Base-by-base conservation (phyloP, 495 filamentous ascomycete species). In the Bryoglossum gracile region DNA sequence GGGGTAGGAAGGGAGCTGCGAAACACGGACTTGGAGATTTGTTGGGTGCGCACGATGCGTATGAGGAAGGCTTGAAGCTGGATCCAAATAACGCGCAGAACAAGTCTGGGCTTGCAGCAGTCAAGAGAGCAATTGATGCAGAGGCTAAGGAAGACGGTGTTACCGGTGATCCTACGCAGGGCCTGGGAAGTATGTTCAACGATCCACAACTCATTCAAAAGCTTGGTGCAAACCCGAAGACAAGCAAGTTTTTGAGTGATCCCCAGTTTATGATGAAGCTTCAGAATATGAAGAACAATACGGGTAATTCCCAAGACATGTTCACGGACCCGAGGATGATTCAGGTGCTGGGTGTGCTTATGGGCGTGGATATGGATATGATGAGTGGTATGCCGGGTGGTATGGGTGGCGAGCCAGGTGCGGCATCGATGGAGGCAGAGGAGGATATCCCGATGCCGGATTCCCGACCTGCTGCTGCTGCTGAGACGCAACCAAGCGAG, bases 311-410 rank as follows among this genome's bases (percentile, higher is more conserved):
- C 35, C 85, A 88, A 32, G 75, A 80, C 35, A 79, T 92, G 54
- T 83, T 98, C 62, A 72, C 81, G 48, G 92, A 98, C 64, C 94
- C 89, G 3, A 74, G 94, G 32, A 87, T 98, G 72, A 73, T 98
- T 58, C 86, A 94, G 67, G 92, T 97, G 16, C 81, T 98, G 68
- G 88, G 89, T 55, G 92, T 95, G 25, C 64, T 96, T 46, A 74
- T 98, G 69, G 92, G 94, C 21, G 83, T 97, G 47, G 91, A 97
- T 60, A 94, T 96, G 87, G 80, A 81, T 52, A 86, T 95, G 67
- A 81, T 78, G 33, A 77, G 67, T 38, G 71, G 75, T 19, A n/a
- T n/a, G n/a, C n/a, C n/a, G n/a, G 11, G 13, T 37, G 33, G 35
- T 21, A 25, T 36, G 23, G 18, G 25, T 4, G 52, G 48, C 34